Conservation (phyloP, 345 rosid species). For the Eucalyptus pauciflora region DNA sequence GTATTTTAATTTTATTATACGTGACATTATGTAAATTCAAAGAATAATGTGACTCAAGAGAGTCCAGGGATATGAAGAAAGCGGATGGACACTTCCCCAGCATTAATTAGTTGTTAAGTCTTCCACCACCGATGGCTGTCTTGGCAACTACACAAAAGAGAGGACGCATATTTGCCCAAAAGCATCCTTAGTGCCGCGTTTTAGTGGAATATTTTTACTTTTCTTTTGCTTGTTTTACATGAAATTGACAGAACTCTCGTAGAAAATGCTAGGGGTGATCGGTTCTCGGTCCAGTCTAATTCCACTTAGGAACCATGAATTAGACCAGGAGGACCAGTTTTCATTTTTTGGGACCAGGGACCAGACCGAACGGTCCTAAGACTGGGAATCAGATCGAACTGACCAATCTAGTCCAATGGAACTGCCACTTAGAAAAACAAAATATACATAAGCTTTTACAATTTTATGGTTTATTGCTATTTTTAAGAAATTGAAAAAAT, state of each 20-base stretch:
- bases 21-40: neutral
- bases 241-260: neutral
- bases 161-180: neutral
- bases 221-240: neutral
- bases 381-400: too few species aligned
- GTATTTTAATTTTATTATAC: neutral
- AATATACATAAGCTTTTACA: too few species aligned
- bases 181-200: neutral
- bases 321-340: rapidly evolving
- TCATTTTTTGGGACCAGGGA: too few species aligned
- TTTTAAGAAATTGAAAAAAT: too few species aligned
- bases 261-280: too few species aligned
- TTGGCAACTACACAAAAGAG: neutral
- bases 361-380: too few species aligned
- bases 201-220: neutral
- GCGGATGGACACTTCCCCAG: neutral
- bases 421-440: too few species aligned
- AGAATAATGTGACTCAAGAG: neutral
- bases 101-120: neutral
- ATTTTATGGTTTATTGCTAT: too few species aligned
- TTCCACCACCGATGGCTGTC: neutral
- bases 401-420: too few species aligned
- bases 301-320: too few species aligned
- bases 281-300: too few species aligned
- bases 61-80: neutral